phyloP scores from a whole-genome alignment of 2,329 filamentous ascomycete genomes.

The Penicillium glabrum region DNA sequence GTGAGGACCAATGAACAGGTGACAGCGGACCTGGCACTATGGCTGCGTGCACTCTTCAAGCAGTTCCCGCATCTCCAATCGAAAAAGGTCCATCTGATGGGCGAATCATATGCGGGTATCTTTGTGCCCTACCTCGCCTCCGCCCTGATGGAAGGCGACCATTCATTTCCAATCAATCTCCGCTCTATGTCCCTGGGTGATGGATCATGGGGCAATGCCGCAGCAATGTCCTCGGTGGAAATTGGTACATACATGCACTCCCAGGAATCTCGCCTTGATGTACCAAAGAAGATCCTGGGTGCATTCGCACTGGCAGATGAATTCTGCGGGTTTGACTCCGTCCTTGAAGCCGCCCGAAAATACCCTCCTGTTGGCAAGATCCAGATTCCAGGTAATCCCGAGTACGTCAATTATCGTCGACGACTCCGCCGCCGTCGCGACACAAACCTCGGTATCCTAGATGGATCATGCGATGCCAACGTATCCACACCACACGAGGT shows the following conservation, averaged over 20 bases:
- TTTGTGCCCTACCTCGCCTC: constrained; percentile 40
- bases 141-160: constrained; percentile 29
- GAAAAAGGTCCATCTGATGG: constrained; percentile 37
- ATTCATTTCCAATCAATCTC: constrained; percentile 30
- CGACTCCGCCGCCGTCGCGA: constrained; percentile 12
- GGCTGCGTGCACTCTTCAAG: constrained; percentile 32
- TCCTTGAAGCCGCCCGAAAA: constrained; percentile 26
- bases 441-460: constrained; percentile 6
- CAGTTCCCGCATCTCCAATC: constrained; percentile 32
- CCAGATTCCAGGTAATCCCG: constrained; percentile 32
- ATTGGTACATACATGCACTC: constrained; percentile 30
- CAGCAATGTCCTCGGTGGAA: constrained; percentile 34
- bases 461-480: constrained; percentile 24
- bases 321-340: constrained; percentile 31
- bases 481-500: constrained; percentile 27
- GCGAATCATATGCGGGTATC: constrained; percentile 40
- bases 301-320: constrained; percentile 32
- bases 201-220: constrained; percentile 36
- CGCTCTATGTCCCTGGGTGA: constrained; percentile 38
- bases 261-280: constrained; percentile 22
- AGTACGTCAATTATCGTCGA: constrained; percentile 28
- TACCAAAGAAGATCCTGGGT: constrained; percentile 28
- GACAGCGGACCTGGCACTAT: constrained; percentile 31
- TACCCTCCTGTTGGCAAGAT: constrained; percentile 34
- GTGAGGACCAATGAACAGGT: constrained; percentile 27